Base-by-base conservation (phyloP, 2,329 filamentous ascomycete species). In the Nemania serpens region DNA sequence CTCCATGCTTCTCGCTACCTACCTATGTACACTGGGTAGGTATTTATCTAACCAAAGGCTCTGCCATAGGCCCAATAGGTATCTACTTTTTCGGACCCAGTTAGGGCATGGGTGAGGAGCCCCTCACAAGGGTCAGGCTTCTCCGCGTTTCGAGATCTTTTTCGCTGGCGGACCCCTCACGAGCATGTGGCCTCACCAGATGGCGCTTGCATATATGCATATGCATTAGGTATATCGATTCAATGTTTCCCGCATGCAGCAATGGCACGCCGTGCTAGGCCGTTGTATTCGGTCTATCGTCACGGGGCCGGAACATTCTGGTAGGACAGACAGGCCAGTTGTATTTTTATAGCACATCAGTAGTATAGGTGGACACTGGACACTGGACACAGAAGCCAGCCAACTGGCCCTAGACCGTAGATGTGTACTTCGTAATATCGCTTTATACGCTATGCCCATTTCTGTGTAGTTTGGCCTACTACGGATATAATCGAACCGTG, bases 191-290 rank as follows among this genome's bases (percentile, higher is more conserved):
- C 49, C 55, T 59, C 42, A 59, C 58, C 63, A 66, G 59, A 61
- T 64, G 61, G 58, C 63, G 55, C 58, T 59, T 61, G 61, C 61
- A 66, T 61, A 59, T 57, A 49, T 59, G 53, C 56, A 60, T 63
- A 58, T 61, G 57, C 60, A 65, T 51, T 54, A 29, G 25, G 25
- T 29, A 55, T 56, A 60, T 62, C 58, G 55, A 62, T 63, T 59
- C 3, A 60, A 48, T 54, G 43, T 60, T 53, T 62, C 59, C 59
- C 34, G 62, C 59, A 62, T 59, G 62, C 59, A 59, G 59, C n/a
- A 57, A 49, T 58, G 55, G 39, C 33, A 55, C 52, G n/a, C 59
- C 55, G 42, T 45, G 37, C 46, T 36, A 47, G 49, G 47, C 55
- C 50, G 59, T 59, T 52, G 55, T 46, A 59, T 47, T 59, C 47